Evolutionary conservation across 441 rosid species (phyloP).

Genomic region (Jatropha podagrica): DNA sequence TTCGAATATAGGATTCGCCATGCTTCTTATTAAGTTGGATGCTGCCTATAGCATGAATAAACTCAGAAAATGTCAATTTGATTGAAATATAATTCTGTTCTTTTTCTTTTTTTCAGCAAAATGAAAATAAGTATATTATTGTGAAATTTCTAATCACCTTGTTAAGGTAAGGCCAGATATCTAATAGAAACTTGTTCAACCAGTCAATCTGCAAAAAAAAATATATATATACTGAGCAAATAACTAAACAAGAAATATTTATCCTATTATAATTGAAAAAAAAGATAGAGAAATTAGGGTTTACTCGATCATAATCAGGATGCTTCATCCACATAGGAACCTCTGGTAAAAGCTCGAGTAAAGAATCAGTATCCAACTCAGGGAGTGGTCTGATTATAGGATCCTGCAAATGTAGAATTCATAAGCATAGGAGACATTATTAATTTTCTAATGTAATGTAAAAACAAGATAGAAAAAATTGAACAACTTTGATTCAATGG

Average conservation of each 20-base stretch:
- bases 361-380: conserved; percentile 42
- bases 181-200: conserved; percentile 50
- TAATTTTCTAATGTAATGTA: not conserved
- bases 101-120: too few relatives aligned
- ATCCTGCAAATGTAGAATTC: conserved; percentile 33
- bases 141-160: conserved; percentile 34
- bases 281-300: not conserved
- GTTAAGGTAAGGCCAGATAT: conserved; percentile 65
- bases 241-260: not conserved
- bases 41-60: conserved; percentile 46
- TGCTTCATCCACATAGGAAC: conserved; percentile 65
- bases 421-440: not conserved
- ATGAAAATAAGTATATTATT: too few relatives aligned
- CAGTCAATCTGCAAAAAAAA: conserved; percentile 50
- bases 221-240: not conserved
- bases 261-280: not conserved
- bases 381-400: conserved; percentile 42
- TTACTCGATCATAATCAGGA: conserved; percentile 60
- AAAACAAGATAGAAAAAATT: not conserved
- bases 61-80: not conserved
- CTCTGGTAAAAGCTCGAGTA: conserved; percentile 50
- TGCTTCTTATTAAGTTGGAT: conserved; percentile 47
- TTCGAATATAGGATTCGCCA: conserved; percentile 53
- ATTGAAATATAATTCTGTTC: too few relatives aligned
- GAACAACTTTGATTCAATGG: too few relatives aligned